Evolutionary conservation across 495 filamentous ascomycete species (phyloP), one percentile per base, ranked within the genome.

Genomic region (Talaromyces thailandensis): DNA sequence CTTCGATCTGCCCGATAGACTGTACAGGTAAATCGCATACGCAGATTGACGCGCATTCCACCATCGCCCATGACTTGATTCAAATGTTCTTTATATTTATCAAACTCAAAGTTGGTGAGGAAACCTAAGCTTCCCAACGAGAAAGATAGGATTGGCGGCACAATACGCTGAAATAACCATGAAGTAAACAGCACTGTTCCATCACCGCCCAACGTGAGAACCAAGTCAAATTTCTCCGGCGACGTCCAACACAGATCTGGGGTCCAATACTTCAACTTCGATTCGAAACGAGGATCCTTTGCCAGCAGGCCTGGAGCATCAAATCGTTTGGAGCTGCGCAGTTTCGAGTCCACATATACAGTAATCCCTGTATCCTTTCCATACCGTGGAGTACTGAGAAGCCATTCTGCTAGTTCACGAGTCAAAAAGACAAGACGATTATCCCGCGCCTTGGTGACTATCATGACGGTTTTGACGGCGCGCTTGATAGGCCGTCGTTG

Each of bases 21-120:
- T 6, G 92, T 96, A 74, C 93, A 96, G 35, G 93, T 97, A 75
- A 98, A 98, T 61, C 94, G 89, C 91, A 98, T 93, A 64, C 94
- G 91, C 67, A 98, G 78, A 69, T 94, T 96, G 58, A 98, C 91
- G 40, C 91, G 85, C 89, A 98, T 96, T 6, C 95, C 94, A 0
- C 88, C 84, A 58, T 93, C 90, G 56, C 90, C 91, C 90, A 98
- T 96, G 63, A 96, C 80, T 28, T 80, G 83, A 68, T 90, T 88
- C 21, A 98, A 82, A 65, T 92, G 87, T 31, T 87, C 78, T 71
- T 91, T 90, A 76, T 92, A 96, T 63, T 82, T 76, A 52, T 86
- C 78, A 68, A 94, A 98, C 67, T 97, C 87, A 68, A 96, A 97
- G 68, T 86, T 96, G 2, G 93, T 97, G 57, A 97, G 75, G 77